Base-by-base conservation (phyloP, 108 stramenopile genomes). In the Cyclostephanos invisitatus region DNA sequence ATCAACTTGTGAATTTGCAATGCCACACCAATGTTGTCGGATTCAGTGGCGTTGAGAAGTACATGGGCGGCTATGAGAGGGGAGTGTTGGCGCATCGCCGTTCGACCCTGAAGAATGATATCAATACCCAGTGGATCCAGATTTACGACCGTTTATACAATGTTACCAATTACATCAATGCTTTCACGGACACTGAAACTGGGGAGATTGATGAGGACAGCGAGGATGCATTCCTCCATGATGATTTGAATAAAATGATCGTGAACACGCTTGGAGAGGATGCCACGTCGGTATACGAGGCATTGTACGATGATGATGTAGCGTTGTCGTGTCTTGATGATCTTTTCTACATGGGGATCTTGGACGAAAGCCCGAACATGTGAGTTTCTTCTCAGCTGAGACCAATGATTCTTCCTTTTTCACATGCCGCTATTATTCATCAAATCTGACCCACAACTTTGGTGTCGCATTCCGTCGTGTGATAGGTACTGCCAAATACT, bases 241-340 rank as follows among this genome's bases (percentile, higher is more conserved):
- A 65, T 29, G 70, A 80, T 67, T 64, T 84, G 56, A 69, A 73
- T 47, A 62, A 60, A 47, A 49, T 84, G 50, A 81, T 84, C 68
- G 49, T 84, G 14, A 84, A 81, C 47, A 80, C 77, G 80, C 44
- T 69, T 36, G 78, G 78, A 22, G 47, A 80, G 65, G 83, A 84
- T 70, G 83, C 80, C 27, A 81, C 83, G 22, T 65, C 38, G 28
- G 64, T 84, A 24, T 84, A 84, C 49, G 68, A 79, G 58, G 75
- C 71, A 38, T 70, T 84, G 64, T 81, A 70, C 46, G 42, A 49
- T n/a, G 42, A 75, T 63, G 79, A 80, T 59, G 68, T 75, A 25
- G 61, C 68, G 12, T 66, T 80, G 25, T 70, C 68, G 4, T 80
- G 79, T 53, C 40, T 80, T 38, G 79, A 80, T 75, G 74, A 80